A percentile compares a stretch with the other conserved stretches of the same genome.
Conservation (phyloP, 371 early-diverging fungal species). For the Funneliformis caledonium region DNA sequence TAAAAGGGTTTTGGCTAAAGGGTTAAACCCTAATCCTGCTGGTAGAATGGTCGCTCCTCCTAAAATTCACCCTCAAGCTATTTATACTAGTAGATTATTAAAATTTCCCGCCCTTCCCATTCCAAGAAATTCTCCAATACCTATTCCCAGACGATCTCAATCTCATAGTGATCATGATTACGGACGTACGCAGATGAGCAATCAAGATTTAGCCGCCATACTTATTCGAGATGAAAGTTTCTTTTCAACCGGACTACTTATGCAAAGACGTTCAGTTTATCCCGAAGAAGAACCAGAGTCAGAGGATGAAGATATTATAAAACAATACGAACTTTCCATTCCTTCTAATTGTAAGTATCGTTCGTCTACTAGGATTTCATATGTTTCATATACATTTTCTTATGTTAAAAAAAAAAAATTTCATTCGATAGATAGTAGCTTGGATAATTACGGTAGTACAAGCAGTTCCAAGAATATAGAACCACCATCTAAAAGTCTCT, state of each 20-base stretch:
- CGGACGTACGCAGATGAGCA: slow-evolving; percentile 3
- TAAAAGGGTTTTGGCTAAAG: slow-evolving; percentile 1
- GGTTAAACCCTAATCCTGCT: slow-evolving; percentile 26
- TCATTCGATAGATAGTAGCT: too few relatives aligned
- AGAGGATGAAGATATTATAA: slow-evolving; percentile 21
- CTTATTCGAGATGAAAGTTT: slow-evolving; percentile 30
- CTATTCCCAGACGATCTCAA: neutral
- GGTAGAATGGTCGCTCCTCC: neutral
- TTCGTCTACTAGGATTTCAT: neutral
- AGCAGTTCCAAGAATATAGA: neutral
- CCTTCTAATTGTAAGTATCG: neutral
- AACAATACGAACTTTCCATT: slow-evolving; percentile 30
- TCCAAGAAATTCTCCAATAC: slow-evolving; percentile 10
- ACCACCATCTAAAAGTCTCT: neutral
- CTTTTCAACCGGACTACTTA: slow-evolving; percentile 1
- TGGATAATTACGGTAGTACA: neutral
- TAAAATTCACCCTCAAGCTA: slow-evolving; percentile 35
- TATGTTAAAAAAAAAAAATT: too few relatives aligned
- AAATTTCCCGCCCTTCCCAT: slow-evolving; percentile 22
- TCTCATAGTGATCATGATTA: neutral
- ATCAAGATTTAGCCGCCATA: slow-evolving; percentile 3
- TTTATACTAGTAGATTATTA: slow-evolving; percentile 36
- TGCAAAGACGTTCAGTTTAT: slow-evolving; percentile 24
- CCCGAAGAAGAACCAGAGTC: neutral
- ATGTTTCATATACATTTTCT: neutral